Conservation (phyloP, 768 basidiomycete genomes). For the Tulasnella sp. region DNA sequence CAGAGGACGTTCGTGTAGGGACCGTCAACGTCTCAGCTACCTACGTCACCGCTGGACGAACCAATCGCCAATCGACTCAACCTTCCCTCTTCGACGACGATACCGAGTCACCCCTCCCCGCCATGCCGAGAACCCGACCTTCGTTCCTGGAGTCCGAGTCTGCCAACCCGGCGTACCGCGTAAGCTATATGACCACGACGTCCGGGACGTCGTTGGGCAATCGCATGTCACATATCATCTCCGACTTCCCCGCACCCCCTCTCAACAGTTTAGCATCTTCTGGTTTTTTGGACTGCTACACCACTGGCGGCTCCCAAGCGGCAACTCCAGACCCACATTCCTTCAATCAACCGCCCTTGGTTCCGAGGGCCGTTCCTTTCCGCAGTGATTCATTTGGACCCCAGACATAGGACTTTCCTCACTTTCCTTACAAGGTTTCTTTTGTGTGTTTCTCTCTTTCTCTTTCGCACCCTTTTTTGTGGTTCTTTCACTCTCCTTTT, state of each 20-base stretch:
- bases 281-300: conserved; percentile 4
- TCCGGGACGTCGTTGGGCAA: conserved; percentile 5
- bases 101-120: background rate
- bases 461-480: too few species aligned
- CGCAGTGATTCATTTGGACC: background rate
- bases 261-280: background rate
- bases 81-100: conserved; percentile 1
- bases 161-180: background rate
- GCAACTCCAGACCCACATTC: background rate
- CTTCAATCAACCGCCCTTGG: background rate
- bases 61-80: background rate
- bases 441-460: too few species aligned
- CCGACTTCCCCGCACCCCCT: conserved; percentile 15
- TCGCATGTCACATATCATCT: conserved; percentile 15
- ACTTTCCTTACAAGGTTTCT: too few species aligned
- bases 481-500: too few species aligned
- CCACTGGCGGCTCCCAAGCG: background rate
- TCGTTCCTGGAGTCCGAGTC: background rate
- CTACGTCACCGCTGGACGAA: background rate
- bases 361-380: background rate
- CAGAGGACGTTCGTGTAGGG: conserved; percentile 4
- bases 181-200: conserved; percentile 7
- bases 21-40: background rate
- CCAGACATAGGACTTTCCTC: background rate
- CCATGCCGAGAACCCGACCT: background rate